These are phyloP conservation scores for Trichoderma oligosporum DNA, from an alignment of 2,329 filamentous ascomycete species.

Conservation along the genomic window DNA sequence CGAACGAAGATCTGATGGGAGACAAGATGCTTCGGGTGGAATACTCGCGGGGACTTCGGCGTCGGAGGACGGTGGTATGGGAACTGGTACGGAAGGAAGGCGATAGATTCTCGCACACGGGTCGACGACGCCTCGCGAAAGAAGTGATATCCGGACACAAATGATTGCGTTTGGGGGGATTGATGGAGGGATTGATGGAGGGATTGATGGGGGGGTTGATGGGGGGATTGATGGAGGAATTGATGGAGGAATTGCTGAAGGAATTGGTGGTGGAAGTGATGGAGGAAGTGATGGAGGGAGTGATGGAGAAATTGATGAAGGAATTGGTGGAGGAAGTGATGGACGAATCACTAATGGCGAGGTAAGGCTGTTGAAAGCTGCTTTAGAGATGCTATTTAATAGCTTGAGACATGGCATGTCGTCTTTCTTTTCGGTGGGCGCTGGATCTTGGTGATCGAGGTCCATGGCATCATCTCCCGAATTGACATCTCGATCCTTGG, in stretches of 20 bases:
- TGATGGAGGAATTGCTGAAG: too few relatives aligned
- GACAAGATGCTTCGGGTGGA: slow-evolving; percentile 28
- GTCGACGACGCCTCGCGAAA: slow-evolving; percentile 65
- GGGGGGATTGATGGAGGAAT: too few relatives aligned
- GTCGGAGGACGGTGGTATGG: slow-evolving; percentile 30
- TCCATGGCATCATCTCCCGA: slow-evolving; percentile 35
- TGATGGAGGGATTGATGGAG: slow-evolving; percentile 20
- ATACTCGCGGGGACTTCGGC: slow-evolving; percentile 47
- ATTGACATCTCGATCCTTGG: slow-evolving; percentile 21
- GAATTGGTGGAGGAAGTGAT: slow-evolving; percentile 31
- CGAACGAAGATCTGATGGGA: slow-evolving; percentile 52
- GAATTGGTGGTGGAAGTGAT: too few relatives aligned
- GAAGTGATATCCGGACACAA: slow-evolving; percentile 63
- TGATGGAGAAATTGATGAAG: too few relatives aligned
- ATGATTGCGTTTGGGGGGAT: slow-evolving; percentile 43
- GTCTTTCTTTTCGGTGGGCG: background rate
- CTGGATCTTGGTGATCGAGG: slow-evolving; percentile 26
- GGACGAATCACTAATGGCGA: slow-evolving; percentile 22
- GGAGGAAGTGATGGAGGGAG: too few relatives aligned
- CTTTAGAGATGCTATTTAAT: slow-evolving; percentile 27
- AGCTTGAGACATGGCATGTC: slow-evolving; percentile 19
- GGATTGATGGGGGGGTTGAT: too few relatives aligned
- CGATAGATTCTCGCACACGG: slow-evolving; percentile 81
- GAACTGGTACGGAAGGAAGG: slow-evolving; percentile 48
- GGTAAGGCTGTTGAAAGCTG: slow-evolving; percentile 32